These are phyloP conservation scores for Saturnispora diversa DNA, from an alignment of 805 yeast species.

Conservation along the genomic window DNA sequence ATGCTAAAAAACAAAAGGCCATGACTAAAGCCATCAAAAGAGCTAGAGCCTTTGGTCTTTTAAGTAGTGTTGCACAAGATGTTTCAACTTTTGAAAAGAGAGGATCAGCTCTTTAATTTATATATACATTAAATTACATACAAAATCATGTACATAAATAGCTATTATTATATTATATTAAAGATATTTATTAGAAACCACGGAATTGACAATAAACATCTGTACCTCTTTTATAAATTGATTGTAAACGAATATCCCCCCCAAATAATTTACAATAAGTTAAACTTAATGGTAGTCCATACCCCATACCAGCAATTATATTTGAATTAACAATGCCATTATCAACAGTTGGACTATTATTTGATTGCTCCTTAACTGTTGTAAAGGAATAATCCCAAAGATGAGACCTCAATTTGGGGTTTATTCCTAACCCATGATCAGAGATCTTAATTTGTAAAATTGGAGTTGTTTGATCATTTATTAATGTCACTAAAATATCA, in stretches of 20 bases:
- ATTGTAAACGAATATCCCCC: constrained; percentile 60
- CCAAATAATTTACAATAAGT: constrained; percentile 69
- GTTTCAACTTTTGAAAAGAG: constrained; percentile 32
- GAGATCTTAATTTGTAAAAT: constrained; percentile 63
- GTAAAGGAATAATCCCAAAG: constrained; percentile 84
- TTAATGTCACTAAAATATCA: constrained; percentile 37
- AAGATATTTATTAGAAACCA: constrained; percentile 4
- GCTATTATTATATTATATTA: neutral
- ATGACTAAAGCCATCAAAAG: constrained; percentile 73
- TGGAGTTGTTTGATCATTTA: constrained; percentile 23
- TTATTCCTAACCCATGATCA: constrained; percentile 87
- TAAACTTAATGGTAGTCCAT: constrained; percentile 80
- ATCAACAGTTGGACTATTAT: constrained; percentile 31
- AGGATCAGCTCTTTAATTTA: constrained; percentile 23
- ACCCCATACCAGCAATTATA: constrained; percentile 90
- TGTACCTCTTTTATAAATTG: constrained; percentile 71
- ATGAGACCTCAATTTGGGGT: constrained; percentile 52
- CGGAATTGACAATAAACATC: constrained; percentile 44
- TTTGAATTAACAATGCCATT: constrained; percentile 52
- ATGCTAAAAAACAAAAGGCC: constrained; percentile 56
- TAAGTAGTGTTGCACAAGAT: constrained; percentile 67
- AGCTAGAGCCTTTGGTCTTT: constrained; percentile 70
- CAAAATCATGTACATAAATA: constrained; percentile 3
- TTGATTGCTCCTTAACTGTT: constrained; percentile 45
- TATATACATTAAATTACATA: too few relatives aligned